phyloP scores from a whole-genome alignment of 371 early-diverging fungal genomes.

The Lichtheimia corymbifera region DNA sequence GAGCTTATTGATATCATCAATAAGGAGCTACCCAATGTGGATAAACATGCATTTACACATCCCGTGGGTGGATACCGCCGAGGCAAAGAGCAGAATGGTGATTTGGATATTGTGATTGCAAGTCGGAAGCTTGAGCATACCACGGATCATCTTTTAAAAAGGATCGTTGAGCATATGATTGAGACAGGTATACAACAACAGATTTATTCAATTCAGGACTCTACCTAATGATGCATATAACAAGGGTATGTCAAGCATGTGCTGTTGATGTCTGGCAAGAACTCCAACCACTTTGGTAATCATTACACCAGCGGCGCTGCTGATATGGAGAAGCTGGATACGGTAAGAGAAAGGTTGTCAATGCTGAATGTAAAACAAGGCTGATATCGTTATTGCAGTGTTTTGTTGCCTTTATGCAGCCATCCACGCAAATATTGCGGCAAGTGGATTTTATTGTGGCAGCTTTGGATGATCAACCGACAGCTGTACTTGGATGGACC shows the following conservation, averaged over 20 bases:
- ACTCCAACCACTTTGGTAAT: background rate
- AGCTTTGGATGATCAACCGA: constrained; percentile 25
- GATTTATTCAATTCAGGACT: background rate
- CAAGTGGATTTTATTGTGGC: constrained; percentile 56
- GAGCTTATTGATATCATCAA: constrained; percentile 45
- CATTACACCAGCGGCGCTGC: constrained; percentile 5
- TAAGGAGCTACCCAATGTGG: constrained; percentile 26
- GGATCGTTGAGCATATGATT: constrained; percentile 23
- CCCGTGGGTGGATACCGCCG: constrained; percentile 59
- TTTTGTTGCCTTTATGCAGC: constrained; percentile 50
- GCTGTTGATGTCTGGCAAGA: constrained; percentile 6
- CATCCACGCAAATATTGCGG: constrained; percentile 37
- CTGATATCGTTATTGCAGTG: constrained; percentile 19
- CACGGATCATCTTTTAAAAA: constrained; percentile 24
- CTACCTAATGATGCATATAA: background rate
- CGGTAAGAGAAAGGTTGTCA: background rate
- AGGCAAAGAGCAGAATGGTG: constrained; percentile 54
- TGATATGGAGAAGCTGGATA: constrained; percentile 7
- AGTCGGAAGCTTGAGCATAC: constrained; percentile 21
- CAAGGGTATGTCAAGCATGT: constrained; percentile 8
- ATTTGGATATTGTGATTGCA: constrained; percentile 54
- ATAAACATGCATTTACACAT: constrained; percentile 22
- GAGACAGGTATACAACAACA: constrained; percentile 22
- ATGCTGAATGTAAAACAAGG: no score
- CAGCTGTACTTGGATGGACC: constrained; percentile 55